Evolutionary conservation across 805 yeast species (phyloP), one percentile per base, ranked within the genome.

Genomic region (Zygoascus bituminiphila): DNA sequence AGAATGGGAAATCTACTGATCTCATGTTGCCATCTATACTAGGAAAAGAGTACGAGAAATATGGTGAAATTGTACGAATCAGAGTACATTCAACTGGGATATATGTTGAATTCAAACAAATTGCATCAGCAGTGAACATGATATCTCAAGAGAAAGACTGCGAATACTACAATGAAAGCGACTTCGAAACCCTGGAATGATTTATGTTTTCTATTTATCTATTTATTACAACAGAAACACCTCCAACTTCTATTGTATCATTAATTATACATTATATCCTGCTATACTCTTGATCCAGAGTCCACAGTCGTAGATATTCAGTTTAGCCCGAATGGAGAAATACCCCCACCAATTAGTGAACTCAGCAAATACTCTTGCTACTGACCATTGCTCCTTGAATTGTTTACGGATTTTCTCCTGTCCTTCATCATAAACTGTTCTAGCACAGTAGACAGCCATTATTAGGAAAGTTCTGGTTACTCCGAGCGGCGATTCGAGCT

Each of bases 371-470:
- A 51, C 24, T 23, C 57, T 52, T 4, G 39, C 35, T 1, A 57
- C 9, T n/a, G 54, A 47, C 54, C 57, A 53, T 1, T 42, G 21
- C 8, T 48, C 47, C n/a, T 45, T 35, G 36, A 55, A 57, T 26
- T 50, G 35, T 5, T 37, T 21, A 22, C 59, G 44, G 5, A 68
- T 63, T 8, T 49, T 47, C 50, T 81, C 86, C 17, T 65, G 60
- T 2, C 77, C 75, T 58, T 87, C 95, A n/a, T 73, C 73, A 57
- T 78, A 85, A 1, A 87, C 91, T 0, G 88, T 78, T 21, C 70
- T 68, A 0, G 97, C 89, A 69, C 98, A 93, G 63, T 93, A 91
- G 26, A 79, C 77, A 1, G 96, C 93, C 83, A 93, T 75, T 39
- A 93, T 87, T 55, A 89, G 67, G 56, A 93, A 91, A 0, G 95